Percentiles rank a stretch among this genome's conserved stretches.
Evolutionary conservation across 73 alveolate species (phyloP).

Genomic region (Uronychia setigera): DNA sequence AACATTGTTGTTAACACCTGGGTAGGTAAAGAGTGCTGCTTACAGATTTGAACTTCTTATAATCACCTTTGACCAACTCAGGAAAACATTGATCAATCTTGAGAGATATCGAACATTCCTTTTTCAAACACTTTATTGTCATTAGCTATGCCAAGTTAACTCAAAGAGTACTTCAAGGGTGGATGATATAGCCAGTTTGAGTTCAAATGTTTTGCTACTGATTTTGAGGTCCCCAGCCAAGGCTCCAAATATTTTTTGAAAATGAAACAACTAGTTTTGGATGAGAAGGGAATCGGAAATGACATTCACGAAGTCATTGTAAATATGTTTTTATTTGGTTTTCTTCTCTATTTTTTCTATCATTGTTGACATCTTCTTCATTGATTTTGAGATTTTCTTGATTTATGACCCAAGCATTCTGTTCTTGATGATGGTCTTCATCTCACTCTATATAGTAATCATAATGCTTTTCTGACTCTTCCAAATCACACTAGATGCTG

Average conservation of each 20-base stretch:
- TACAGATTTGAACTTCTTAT: neutral
- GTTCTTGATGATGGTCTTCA: neutral
- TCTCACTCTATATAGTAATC: neutral
- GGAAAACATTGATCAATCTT: neutral
- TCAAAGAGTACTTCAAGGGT: neutral
- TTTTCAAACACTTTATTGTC: neutral
- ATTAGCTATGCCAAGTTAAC: neutral
- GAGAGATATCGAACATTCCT: neutral
- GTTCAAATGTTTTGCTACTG: neutral
- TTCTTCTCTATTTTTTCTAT: neutral
- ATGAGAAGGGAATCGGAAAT: neutral
- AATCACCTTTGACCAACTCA: neutral
- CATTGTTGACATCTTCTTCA: neutral
- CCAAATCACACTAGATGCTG: neutral
- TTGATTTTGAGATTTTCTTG: neutral
- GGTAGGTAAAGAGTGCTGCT: neutral
- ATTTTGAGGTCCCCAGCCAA: neutral
- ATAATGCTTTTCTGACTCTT: neutral
- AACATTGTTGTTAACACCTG: neutral
- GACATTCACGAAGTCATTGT: neutral
- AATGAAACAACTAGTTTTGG: neutral
- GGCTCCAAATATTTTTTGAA: neutral
- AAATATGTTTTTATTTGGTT: neutral
- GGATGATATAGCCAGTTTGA: neutral
- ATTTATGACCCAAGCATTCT: neutral